Evolutionary conservation across 2,329 filamentous ascomycete genomes (phyloP), one percentile per base, ranked within the genome.

Genomic region (Fusarium praegraminearum): DNA sequence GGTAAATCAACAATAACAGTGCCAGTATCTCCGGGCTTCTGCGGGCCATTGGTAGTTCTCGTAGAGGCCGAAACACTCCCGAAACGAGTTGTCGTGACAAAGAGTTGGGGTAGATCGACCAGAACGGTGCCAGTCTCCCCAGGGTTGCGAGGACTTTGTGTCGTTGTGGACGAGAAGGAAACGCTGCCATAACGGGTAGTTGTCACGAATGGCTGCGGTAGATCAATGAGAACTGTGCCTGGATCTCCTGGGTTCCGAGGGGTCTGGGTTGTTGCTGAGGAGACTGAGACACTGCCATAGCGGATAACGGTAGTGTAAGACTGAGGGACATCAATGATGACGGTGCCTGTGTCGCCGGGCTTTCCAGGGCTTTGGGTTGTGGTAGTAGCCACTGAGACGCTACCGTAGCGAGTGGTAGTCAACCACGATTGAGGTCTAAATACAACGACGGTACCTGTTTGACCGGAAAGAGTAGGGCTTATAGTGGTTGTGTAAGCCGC

Each of bases 341-440:
- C 18, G 1, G 8, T 65, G 9, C 45, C 53, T 3, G 35, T n/a
- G 1, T 38, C 58, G 2, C 28, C 40, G 0, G 40, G 26, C 0
- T 18, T 24, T 1, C 2, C 28, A 4, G 52, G 4, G 3, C 2
- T 52, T n/a, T 24, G 15, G 1, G 62, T 65, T 3, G 40, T 65
- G 1, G 30, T 65, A 2, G 38, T 36, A 7, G 53, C 13, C 3
- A 16, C 35, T 1, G 35, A 51, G 10, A 58, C 52, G 1, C 40
- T 49, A 43, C 61, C 62, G 7, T 60, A 65, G 3, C 41, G 61
- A 12, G 46, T 65, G 4, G 15, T 53, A 0, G 62, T 65, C 2
- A 28, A 9, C 11, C 57, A 65, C 4, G 46, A 0, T 2, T 44
- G 30, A 16, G 62, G 16, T 8, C 13, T 59, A 3, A 65, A 26